phyloP scores from a whole-genome alignment of 345 rosid species.

The Populus davidiana region DNA sequence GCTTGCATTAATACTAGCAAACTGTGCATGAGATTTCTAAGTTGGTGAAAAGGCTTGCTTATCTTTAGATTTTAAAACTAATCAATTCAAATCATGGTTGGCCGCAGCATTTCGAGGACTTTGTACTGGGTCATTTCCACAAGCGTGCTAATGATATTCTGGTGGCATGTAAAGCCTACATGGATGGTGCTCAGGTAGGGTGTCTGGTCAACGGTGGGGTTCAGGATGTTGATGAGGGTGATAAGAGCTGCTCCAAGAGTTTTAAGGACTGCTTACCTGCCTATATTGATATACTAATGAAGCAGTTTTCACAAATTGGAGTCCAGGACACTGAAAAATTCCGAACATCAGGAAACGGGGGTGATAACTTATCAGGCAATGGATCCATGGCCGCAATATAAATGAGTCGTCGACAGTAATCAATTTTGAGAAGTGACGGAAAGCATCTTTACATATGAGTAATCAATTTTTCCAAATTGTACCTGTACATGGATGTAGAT shows the following conservation, averaged over 20 bases:
- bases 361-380: background rate
- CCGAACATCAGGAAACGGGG: constrained; percentile 13
- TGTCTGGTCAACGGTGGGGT: constrained; percentile 52
- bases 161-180: constrained; percentile 70
- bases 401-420: background rate
- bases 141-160: constrained; percentile 54
- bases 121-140: constrained; percentile 69
- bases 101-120: constrained; percentile 74
- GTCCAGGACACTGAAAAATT: constrained; percentile 39
- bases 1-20: background rate
- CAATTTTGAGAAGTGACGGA: constrained; percentile 18
- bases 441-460: background rate
- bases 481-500: constrained; percentile 14
- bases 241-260: constrained; percentile 34
- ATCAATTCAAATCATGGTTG: constrained; percentile 14
- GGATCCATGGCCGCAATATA: constrained; percentile 12
- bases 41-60: background rate
- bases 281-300: constrained; percentile 38
- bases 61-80: background rate
- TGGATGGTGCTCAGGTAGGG: constrained; percentile 69
- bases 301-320: constrained; percentile 51
- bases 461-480: constrained; percentile 7
- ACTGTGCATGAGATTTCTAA: background rate
- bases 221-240: constrained; percentile 47
- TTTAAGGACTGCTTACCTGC: constrained; percentile 43